Base-by-base conservation (phyloP, 164 flowering plant species). In the Cinnamomum micranthum region DNA sequence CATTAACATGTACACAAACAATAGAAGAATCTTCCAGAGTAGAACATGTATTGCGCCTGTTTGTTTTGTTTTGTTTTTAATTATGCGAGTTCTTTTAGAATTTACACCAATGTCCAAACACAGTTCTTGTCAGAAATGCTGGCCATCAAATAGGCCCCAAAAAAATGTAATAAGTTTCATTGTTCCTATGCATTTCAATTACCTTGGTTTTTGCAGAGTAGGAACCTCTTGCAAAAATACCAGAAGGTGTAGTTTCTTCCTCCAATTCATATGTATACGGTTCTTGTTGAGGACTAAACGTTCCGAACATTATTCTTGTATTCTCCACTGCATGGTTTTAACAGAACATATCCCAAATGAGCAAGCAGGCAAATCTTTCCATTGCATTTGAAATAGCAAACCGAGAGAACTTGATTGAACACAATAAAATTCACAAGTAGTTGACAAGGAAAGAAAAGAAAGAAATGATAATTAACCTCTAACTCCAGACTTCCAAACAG, bases 161-260 rank as follows among this genome's bases (percentile, higher is more conserved):
- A 24, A 23, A 15, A 28, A 28, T 7, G 31, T 23, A 31, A 4
- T 25, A 24, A 47, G 24, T 20, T 50, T 47, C 59, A 50, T 19
- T 50, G 11, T 25, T 3, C 23, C 20, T 33, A 51, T 31, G 59
- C 11, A 13, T 10, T 55, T 25, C n/a, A 66, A 27, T 50, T 80
- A 87, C 90, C 88, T 84, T 87, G 24, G 86, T 76, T 82, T 80
- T 86, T 60, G 86, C 87, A 33, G 84, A 79, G 51, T 87, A 87
- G 0, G 83, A 79, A n/a, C 90, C 90, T 58, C 90, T 83, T 0
- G 88, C 88, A 74, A 87, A 82, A 7, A 83, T 65, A 17, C 88
- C 87, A n/a, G 86, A 81, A 14, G 88, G 90, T 15, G 86, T 86
- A 51, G 82, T 81, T 28, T 87, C 88, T 78, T 87, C 88, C 28